Percentiles rank a stretch among this genome's conserved stretches.
phyloP scores from a whole-genome alignment of 176 grass and related monocot species.

The Triticum monococcum region DNA sequence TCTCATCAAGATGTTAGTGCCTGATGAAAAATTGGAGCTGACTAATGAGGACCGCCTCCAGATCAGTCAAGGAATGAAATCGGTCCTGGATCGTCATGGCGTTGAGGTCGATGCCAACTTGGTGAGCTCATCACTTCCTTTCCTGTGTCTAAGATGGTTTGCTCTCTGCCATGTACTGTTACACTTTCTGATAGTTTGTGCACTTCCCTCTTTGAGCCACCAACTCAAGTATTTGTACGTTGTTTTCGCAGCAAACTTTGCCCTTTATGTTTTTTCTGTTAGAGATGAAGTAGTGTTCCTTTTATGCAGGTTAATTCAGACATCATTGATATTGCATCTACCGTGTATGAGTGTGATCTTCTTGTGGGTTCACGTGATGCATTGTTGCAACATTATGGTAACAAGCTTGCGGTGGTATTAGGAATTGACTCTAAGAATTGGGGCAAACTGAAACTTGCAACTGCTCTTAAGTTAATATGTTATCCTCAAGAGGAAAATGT shows the following conservation, averaged over 20 bases:
- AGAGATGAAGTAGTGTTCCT: background rate
- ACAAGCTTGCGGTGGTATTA: background rate
- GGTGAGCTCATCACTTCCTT: background rate
- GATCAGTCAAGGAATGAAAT: background rate
- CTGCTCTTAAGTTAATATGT: background rate
- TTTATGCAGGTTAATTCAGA: background rate
- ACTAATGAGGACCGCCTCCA: background rate
- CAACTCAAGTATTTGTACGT: background rate
- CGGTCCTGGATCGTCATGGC: background rate
- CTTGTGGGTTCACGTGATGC: background rate
- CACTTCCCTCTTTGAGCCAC: background rate
- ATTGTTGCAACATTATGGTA: background rate
- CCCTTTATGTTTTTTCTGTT: background rate
- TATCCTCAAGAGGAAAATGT: background rate
- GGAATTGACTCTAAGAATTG: background rate
- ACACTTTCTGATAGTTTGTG: background rate
- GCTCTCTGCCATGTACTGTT: background rate
- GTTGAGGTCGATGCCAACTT: background rate
- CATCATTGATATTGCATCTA: background rate
- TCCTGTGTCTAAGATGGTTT: background rate
- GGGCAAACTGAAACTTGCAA: constrained; percentile 1
- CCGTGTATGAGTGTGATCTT: background rate
- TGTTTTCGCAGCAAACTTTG: background rate
- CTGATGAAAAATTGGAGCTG: background rate
- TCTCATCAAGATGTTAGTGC: background rate